A percentile compares a stretch with the other conserved stretches of the same genome.
phyloP scores from a whole-genome alignment of 257 asterid genomes.

The Henckelia pumila region DNA sequence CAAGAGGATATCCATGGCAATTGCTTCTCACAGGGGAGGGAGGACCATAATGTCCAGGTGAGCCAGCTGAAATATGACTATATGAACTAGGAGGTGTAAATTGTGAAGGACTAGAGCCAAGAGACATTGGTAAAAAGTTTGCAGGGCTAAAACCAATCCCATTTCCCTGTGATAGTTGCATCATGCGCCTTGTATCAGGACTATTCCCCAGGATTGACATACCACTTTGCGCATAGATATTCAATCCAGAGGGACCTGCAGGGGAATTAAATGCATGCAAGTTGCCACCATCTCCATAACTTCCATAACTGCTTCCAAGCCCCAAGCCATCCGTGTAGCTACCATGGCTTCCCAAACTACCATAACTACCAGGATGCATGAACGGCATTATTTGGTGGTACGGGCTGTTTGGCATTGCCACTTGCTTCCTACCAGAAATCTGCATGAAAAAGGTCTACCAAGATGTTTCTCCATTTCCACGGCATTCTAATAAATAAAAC shows the following conservation, averaged over 20 bases:
- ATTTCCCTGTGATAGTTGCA: conserved; percentile 67
- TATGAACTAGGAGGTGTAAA: conserved; percentile 89
- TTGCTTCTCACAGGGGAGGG: conserved; percentile 88
- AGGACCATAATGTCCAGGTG: conserved; percentile 97
- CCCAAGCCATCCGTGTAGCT: conserved; percentile 82
- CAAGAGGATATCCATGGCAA: conserved; percentile 85
- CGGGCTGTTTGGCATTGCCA: conserved; percentile 69
- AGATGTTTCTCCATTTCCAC: conserved; percentile 18
- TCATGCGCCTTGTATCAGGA: conserved; percentile 85
- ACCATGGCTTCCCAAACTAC: conserved; percentile 97
- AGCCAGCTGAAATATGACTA: conserved; percentile 66
- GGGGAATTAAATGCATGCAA: conserved; percentile 88
- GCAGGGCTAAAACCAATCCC: conserved; percentile 95
- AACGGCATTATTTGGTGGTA: conserved; percentile 71
- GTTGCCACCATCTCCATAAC: conserved; percentile 84
- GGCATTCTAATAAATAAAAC: conserved; percentile 18
- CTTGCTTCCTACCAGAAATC: conserved; percentile 72
- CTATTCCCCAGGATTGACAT: conserved; percentile 72
- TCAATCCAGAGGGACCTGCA: conserved; percentile 87
- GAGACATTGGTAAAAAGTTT: conserved; percentile 85
- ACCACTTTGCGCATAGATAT: conserved; percentile 63
- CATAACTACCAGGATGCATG: conserved; percentile 87
- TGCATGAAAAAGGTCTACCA: conserved; percentile 38
- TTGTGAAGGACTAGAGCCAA: conserved; percentile 98
- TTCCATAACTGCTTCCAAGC: conserved; percentile 90